phyloP scores from a whole-genome alignment of 2,329 filamentous ascomycete genomes.

The Ophidiomyces ophidiicola region DNA sequence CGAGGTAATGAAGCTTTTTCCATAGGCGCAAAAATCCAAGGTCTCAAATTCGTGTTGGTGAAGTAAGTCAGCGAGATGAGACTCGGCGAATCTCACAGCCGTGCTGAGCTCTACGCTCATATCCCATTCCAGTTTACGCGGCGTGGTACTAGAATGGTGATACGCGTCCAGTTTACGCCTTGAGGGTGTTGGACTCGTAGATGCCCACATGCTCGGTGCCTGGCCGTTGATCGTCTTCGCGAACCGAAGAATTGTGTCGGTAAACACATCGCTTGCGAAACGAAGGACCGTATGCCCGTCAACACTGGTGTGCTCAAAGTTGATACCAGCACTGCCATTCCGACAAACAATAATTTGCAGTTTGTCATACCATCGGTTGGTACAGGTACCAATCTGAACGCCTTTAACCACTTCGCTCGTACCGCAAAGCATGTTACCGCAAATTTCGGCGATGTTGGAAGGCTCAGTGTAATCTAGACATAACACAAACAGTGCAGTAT shows the following conservation, averaged over 20 bases:
- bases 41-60: conserved; percentile 94
- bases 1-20: conserved; percentile 94
- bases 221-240: conserved; percentile 90
- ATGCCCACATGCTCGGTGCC: conserved; percentile 83
- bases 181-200: conserved; percentile 77
- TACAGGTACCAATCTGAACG: conserved; percentile 93
- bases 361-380: conserved; percentile 98
- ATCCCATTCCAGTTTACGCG: conserved; percentile 95
- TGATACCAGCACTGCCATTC: conserved; percentile 96
- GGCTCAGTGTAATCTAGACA: conserved; percentile 91
- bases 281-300: conserved; percentile 94
- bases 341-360: conserved; percentile 98
- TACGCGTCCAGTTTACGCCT: conserved; percentile 64
- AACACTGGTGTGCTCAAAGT: conserved; percentile 96
- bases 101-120: conserved; percentile 86
- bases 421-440: conserved; percentile 96
- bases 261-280: conserved; percentile 93
- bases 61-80: conserved; percentile 81
- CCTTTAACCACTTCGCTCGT: conserved; percentile 84
- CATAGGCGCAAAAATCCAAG: conserved; percentile 76
- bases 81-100: conserved; percentile 89
- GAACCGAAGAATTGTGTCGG: conserved; percentile 92
- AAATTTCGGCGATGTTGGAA: conserved; percentile 65
- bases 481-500: conserved; percentile 82
- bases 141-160: conserved; percentile 72